Evolutionary conservation across 306 rosid genomes (phyloP).

Genomic region (Pyrus bretschneideri): DNA sequence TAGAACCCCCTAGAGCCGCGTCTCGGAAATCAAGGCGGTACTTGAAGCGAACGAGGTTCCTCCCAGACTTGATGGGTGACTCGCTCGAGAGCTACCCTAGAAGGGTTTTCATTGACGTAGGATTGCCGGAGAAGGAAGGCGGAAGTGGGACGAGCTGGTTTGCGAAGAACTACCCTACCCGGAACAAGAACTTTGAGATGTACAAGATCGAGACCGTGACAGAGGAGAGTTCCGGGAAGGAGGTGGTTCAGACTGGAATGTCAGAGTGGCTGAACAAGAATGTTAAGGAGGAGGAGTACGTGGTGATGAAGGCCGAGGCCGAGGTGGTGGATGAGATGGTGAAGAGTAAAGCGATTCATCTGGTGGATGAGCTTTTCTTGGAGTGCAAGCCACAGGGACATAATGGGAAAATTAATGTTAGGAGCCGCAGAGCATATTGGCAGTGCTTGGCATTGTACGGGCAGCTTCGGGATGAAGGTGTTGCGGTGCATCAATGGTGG

Average conservation of each 20-base stretch:
- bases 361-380: constrained; percentile 83
- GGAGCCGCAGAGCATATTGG: constrained; percentile 63
- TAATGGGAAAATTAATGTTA: neutral
- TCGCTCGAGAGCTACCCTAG: constrained; percentile 58
- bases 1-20: constrained; percentile 69
- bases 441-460: constrained; percentile 82
- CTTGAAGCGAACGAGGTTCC: constrained; percentile 42
- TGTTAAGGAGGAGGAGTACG: constrained; percentile 66
- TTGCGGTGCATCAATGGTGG: constrained; percentile 97
- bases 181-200: constrained; percentile 62
- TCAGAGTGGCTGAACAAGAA: constrained; percentile 61
- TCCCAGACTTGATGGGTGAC: constrained; percentile 77
- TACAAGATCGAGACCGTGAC: constrained; percentile 46
- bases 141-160: constrained; percentile 55
- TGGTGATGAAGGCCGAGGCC: constrained; percentile 83
- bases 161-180: constrained; percentile 44
- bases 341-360: constrained; percentile 31
- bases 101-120: constrained; percentile 61
- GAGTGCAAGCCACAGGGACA: constrained; percentile 57
- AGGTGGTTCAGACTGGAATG: constrained; percentile 30
- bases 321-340: constrained; percentile 75
- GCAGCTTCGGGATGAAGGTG: constrained; percentile 67
- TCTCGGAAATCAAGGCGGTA: constrained; percentile 49
- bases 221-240: constrained; percentile 22
- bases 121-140: constrained; percentile 39